phyloP scores from a whole-genome alignment of 495 filamentous ascomycete species.

The Tuber magnatum region DNA sequence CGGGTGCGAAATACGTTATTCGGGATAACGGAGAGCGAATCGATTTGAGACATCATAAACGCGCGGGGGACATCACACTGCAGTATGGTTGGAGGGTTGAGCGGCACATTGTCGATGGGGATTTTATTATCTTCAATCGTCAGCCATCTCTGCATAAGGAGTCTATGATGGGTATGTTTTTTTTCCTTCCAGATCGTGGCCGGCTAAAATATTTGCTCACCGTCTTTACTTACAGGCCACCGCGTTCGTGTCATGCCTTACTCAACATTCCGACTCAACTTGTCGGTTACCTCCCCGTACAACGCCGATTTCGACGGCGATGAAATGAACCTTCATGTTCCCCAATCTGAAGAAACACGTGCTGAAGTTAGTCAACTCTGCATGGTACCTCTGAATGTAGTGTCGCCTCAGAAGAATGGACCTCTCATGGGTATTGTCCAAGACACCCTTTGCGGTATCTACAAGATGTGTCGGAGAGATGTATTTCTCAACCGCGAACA shows the following conservation, averaged over 20 bases:
- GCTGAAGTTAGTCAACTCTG: conserved; percentile 89
- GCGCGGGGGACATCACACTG: conserved; percentile 69
- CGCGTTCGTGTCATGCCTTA: conserved; percentile 96
- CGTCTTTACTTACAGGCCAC: conserved; percentile 47
- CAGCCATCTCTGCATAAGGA: conserved; percentile 98
- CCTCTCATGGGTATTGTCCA: conserved; percentile 99
- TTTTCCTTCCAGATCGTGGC: neutral
- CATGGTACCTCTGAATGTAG: conserved; percentile 93
- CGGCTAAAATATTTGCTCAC: conserved; percentile 12
- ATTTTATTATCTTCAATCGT: conserved; percentile 98
- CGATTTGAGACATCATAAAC: conserved; percentile 84
- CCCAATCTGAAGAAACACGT: conserved; percentile 89
- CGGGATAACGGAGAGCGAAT: conserved; percentile 85
- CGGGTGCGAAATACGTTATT: conserved; percentile 91
- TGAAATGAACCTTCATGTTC: conserved; percentile 99
- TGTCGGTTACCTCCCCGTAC: conserved; percentile 96
- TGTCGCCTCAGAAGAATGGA: conserved; percentile 92
- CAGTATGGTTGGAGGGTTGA: conserved; percentile 99
- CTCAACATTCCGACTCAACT: conserved; percentile 92
- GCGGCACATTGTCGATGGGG: conserved; percentile 86
- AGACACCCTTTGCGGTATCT: conserved; percentile 90
- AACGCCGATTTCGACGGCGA: conserved; percentile 99
- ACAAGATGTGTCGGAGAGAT: conserved; percentile 91
- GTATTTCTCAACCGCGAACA: conserved; percentile 80
- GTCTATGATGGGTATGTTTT: conserved; percentile 83